Evolutionary conservation across 2,329 filamentous ascomycete species (phyloP).

Genomic region (Ceratocystis papillata): DNA sequence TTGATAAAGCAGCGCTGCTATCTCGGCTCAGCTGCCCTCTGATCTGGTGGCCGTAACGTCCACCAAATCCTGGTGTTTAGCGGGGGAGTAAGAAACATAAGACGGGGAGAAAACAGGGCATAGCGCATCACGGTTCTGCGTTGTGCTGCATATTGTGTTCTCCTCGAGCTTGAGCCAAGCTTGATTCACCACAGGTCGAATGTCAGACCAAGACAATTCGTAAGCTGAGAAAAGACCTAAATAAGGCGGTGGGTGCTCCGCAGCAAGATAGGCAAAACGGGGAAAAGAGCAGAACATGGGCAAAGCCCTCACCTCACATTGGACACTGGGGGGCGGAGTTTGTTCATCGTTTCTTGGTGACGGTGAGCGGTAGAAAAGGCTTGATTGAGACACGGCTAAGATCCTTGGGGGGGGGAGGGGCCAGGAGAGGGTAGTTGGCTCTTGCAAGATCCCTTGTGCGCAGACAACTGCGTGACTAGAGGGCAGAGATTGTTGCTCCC

Average conservation of each 20-base stretch:
- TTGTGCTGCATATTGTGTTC: background rate
- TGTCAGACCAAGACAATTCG: background rate
- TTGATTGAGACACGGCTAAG: background rate
- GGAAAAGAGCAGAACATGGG: background rate
- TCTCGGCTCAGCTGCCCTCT: background rate
- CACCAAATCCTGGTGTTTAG: background rate
- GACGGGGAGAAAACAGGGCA: slow-evolving; percentile 10
- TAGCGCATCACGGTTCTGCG: background rate
- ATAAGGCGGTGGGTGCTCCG: background rate
- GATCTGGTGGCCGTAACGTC: background rate
- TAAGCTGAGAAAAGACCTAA: background rate
- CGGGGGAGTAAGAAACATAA: slow-evolving; percentile 3
- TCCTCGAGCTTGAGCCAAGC: background rate
- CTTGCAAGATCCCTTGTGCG: background rate
- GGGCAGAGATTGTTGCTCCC: background rate
- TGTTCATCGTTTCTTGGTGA: background rate
- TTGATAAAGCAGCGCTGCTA: background rate
- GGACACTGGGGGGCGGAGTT: background rate
- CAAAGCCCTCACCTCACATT: background rate
- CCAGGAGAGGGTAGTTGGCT: background rate
- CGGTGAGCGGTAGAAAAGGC: background rate
- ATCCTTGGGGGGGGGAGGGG: background rate
- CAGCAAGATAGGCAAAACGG: background rate
- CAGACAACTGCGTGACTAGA: background rate
- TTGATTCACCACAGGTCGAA: background rate